These are phyloP conservation scores for Cokeromyces recurvatus DNA, from an alignment of 371 early-diverging fungal genomes.

Conservation along the genomic window DNA sequence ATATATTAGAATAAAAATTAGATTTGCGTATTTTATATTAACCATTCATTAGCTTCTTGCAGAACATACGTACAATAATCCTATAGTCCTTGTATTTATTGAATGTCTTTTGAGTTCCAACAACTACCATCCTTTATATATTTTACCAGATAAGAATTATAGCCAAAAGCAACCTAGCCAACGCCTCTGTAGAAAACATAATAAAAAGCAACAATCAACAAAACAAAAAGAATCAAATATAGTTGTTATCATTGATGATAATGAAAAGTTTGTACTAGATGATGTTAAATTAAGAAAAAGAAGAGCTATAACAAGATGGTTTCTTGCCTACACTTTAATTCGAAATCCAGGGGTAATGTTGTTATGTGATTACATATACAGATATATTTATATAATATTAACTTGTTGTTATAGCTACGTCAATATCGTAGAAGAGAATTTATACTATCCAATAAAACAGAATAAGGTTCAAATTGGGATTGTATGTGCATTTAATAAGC, in stretches of 20 bases:
- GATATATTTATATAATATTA: no score
- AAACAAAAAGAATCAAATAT: no score
- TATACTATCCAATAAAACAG: no score
- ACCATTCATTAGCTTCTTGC: constrained; percentile 25
- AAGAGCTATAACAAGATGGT: constrained; percentile 40
- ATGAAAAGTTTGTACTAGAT: no score
- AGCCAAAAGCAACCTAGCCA: background rate
- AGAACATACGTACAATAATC: constrained; percentile 48
- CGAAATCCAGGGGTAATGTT: constrained; percentile 42
- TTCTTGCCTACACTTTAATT: constrained; percentile 36
- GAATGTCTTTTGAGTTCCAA: constrained; percentile 21
- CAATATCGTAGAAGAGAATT: no score
- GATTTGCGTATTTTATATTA: background rate
- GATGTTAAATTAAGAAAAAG: background rate
- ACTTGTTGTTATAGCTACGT: no score
- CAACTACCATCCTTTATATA: no score
- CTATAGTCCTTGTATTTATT: constrained; percentile 32
- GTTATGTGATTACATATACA: no score
- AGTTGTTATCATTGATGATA: no score
- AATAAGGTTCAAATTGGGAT: no score
- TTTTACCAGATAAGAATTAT: no score
- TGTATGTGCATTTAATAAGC: no score
- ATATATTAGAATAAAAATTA: background rate
- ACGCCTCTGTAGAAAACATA: background rate
- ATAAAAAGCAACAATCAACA: background rate